Percentiles rank a stretch among this genome's conserved stretches.
Evolutionary conservation across 768 basidiomycete genomes (phyloP).

Genomic region (Boletellus emodensis): DNA sequence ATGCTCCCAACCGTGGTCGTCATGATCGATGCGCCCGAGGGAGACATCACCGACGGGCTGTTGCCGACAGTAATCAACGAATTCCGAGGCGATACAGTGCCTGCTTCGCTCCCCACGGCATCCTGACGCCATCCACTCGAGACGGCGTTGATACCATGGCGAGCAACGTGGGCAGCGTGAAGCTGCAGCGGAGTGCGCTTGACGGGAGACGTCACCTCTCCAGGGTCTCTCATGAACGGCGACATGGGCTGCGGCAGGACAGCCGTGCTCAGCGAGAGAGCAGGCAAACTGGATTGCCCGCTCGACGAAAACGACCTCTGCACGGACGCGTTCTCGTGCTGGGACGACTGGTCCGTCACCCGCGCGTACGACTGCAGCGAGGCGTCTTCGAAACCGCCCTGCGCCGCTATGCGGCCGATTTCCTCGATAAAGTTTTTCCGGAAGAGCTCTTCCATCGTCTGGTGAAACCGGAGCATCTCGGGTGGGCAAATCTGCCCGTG

Average conservation of each 20-base stretch:
- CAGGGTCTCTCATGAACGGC: conserved; percentile 24
- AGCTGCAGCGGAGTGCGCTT: conserved; percentile 76
- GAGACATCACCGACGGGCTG: conserved; percentile 32
- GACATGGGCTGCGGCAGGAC: conserved; percentile 45
- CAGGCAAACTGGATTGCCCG: conserved; percentile 37
- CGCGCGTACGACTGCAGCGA: conserved; percentile 37
- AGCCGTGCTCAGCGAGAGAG: conserved; percentile 48
- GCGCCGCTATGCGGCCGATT: conserved; percentile 65
- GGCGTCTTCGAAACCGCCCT: conserved; percentile 48
- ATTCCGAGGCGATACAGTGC: conserved; percentile 59
- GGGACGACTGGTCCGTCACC: conserved; percentile 44
- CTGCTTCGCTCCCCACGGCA: conserved; percentile 36
- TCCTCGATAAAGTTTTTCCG: conserved; percentile 81
- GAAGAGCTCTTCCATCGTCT: conserved; percentile 83
- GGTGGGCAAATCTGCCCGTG: conserved; percentile 79
- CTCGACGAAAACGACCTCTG: conserved; percentile 48
- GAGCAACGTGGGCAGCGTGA: conserved; percentile 74
- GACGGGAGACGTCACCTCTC: conserved; percentile 20
- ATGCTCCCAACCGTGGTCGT: conserved; percentile 65
- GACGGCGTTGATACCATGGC: conserved; percentile 80
- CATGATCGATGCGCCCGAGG: conserved; percentile 54
- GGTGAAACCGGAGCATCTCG: conserved; percentile 92
- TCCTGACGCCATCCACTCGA: conserved; percentile 70
- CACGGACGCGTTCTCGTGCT: conserved; percentile 45
- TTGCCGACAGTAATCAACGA: conserved; percentile 74